Evolutionary conservation across 257 asterid genomes (phyloP).

Genomic region (Solanum megistacrolobum): DNA sequence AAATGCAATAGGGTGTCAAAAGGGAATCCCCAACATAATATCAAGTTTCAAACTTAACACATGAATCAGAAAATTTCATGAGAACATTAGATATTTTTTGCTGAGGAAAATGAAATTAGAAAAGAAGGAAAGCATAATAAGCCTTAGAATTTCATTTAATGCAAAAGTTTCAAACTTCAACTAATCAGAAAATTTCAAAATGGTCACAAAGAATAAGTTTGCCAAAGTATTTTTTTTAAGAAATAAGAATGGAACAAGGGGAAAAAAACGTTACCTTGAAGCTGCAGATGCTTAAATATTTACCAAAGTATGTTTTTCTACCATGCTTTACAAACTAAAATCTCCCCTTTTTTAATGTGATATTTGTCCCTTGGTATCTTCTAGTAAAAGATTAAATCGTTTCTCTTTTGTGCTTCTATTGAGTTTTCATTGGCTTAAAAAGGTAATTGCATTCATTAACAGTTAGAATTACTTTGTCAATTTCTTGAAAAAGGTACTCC

Average conservation of each 20-base stretch:
- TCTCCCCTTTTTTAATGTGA: neutral
- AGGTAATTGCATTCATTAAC: neutral
- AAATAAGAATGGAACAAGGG: neutral
- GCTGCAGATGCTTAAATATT: neutral
- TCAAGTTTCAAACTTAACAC: slow-evolving; percentile 12
- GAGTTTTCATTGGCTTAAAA: neutral
- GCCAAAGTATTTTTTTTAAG: too few relatives aligned
- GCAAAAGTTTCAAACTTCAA: neutral
- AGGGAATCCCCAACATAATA: slow-evolving; percentile 6
- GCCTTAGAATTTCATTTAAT: neutral
- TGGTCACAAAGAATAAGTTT: neutral
- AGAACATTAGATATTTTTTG: neutral
- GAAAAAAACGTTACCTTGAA: neutral
- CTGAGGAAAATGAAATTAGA: neutral
- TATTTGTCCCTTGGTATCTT: neutral
- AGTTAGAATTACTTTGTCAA: neutral
- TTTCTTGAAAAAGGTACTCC: neutral
- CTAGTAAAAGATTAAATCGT: neutral
- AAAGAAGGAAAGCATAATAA: neutral
- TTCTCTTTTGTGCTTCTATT: too few relatives aligned
- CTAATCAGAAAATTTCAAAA: neutral
- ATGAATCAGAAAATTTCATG: neutral
- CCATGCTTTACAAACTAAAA: neutral
- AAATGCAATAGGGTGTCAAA: neutral
- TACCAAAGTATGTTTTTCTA: neutral